These are phyloP conservation scores for Chytridiales sp. DNA, from an alignment of 371 early-diverging fungal genomes.

Conservation along the genomic window DNA sequence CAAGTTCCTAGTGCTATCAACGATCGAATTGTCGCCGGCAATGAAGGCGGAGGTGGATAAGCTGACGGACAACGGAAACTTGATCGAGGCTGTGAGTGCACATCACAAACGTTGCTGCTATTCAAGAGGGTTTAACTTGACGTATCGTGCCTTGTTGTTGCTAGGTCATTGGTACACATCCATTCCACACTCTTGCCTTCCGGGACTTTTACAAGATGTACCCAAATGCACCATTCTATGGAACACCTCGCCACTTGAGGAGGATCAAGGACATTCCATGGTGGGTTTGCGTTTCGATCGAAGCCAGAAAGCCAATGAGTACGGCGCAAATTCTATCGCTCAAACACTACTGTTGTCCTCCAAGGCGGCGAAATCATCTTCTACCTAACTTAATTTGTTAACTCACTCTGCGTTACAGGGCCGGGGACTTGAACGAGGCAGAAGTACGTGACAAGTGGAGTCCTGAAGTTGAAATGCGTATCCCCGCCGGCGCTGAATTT, in stretches of 20 bases:
- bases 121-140: too few species aligned
- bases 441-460: conserved; percentile 8
- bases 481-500: conserved; percentile 20
- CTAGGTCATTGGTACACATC: conserved; percentile 29
- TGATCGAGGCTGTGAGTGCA: conserved; percentile 27
- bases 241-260: conserved; percentile 12
- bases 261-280: conserved; percentile 2
- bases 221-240: conserved; percentile 21
- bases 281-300: too few species aligned
- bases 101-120: too few species aligned
- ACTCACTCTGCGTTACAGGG: too few species aligned
- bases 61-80: conserved; percentile 19
- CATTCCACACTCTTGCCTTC: conserved; percentile 28
- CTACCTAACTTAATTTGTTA: too few species aligned
- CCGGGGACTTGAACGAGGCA: conserved; percentile 11
- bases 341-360: too few species aligned
- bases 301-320: too few species aligned
- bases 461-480: conserved; percentile 23
- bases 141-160: too few species aligned
- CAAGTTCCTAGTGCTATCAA: conserved; percentile 20
- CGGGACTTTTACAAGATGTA: conserved; percentile 16
- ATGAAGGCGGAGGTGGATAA: conserved; percentile 17
- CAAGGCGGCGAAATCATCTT: too few species aligned
- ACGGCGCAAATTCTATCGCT: too few species aligned
- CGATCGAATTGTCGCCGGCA: conserved; percentile 17